phyloP scores from a whole-genome alignment of 352 stramenopile species.

The Phytophthora chlamydospora region DNA sequence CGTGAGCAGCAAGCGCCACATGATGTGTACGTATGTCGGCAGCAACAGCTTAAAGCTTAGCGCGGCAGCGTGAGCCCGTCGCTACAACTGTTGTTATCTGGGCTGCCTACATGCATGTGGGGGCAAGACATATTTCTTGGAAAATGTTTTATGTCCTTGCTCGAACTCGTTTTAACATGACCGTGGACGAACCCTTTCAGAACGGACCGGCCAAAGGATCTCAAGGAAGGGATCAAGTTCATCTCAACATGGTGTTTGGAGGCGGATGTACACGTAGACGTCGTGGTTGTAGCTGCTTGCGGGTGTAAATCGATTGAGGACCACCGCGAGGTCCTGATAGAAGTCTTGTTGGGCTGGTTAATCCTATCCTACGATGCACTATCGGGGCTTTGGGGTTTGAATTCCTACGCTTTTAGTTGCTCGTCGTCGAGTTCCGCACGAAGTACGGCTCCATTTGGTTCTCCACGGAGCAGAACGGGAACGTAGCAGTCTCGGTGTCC shows the following conservation, averaged over 20 bases:
- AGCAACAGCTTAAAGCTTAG: too few relatives aligned
- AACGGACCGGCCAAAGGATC: too few relatives aligned
- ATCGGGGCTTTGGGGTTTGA: conserved; percentile 13
- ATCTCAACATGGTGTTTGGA: conserved; percentile 22
- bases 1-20: too few relatives aligned
- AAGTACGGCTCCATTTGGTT: conserved; percentile 38
- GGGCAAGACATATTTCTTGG: too few relatives aligned
- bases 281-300: conserved; percentile 1
- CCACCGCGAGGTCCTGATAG: conserved; percentile 18
- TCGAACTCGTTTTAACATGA: too few relatives aligned
- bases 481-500: conserved; percentile 25
- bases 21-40: too few relatives aligned
- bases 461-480: conserved; percentile 37
- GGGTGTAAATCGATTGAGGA: conserved; percentile 10
- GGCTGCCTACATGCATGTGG: too few relatives aligned
- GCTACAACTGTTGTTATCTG: too few relatives aligned
- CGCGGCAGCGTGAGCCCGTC: too few relatives aligned
- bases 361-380: conserved; percentile 31
- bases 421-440: conserved; percentile 24
- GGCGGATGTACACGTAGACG: conserved; percentile 2
- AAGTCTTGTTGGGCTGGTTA: conserved; percentile 30
- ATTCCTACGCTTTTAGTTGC: conserved; percentile 18
- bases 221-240: not conserved
- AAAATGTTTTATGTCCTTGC: too few relatives aligned
- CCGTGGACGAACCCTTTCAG: too few relatives aligned